These are phyloP conservation scores for Leptographium procerum DNA, from an alignment of 2,329 filamentous ascomycete genomes.

Conservation along the genomic window DNA sequence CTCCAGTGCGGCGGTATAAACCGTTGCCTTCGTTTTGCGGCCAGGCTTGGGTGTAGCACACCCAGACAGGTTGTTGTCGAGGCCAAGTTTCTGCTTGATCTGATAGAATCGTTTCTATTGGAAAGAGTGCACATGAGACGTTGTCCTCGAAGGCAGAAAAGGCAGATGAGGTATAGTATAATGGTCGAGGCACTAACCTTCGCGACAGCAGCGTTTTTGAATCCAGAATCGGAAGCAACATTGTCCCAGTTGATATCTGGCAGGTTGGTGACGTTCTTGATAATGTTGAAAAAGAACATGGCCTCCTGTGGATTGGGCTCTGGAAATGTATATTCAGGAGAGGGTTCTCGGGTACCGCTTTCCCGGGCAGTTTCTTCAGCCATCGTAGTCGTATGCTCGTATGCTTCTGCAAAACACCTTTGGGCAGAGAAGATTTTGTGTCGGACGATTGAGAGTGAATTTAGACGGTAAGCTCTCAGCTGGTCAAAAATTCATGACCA, in stretches of 20 bases:
- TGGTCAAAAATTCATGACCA: too few relatives aligned
- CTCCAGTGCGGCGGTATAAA: neutral
- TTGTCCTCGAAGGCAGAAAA: neutral
- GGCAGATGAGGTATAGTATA: too few relatives aligned
- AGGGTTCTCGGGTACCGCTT: neutral
- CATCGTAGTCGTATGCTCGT: neutral
- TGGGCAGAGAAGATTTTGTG: neutral
- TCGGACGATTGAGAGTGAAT: too few relatives aligned
- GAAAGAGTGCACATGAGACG: neutral
- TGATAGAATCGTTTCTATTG: constrained; percentile 30
- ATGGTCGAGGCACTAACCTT: constrained; percentile 22
- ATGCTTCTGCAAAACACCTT: neutral
- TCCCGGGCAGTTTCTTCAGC: neutral
- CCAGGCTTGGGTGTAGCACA: neutral
- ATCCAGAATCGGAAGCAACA: constrained; percentile 29
- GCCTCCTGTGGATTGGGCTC: constrained; percentile 29
- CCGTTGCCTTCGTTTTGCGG: neutral
- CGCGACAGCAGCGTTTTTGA: constrained; percentile 34
- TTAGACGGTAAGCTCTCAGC: too few relatives aligned
- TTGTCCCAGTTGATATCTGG: constrained; percentile 36
- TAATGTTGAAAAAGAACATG: constrained; percentile 32
- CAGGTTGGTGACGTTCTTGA: constrained; percentile 30
- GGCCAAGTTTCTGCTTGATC: constrained; percentile 34
- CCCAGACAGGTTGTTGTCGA: constrained; percentile 15
- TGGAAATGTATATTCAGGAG: neutral